Evolutionary conservation across 2,329 filamentous ascomycete species (phyloP).

Genomic region (Camillea tinctor): DNA sequence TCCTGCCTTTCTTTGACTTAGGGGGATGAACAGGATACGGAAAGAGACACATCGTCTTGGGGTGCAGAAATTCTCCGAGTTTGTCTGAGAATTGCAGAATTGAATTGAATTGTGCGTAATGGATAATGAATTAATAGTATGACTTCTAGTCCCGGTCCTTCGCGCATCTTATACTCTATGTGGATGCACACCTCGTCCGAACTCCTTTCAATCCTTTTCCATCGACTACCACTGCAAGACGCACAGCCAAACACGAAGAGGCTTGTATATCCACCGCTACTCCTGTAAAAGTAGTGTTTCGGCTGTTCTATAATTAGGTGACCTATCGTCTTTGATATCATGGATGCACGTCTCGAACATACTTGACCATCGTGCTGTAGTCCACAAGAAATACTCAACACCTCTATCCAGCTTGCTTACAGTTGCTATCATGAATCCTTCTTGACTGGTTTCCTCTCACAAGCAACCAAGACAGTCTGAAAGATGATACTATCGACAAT

Average conservation of each 20-base stretch:
- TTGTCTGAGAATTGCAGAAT: conserved; percentile 3
- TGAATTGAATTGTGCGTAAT: background rate
- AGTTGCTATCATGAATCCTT: background rate
- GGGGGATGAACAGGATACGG: conserved; percentile 5
- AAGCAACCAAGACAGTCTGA: too few species aligned
- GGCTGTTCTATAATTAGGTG: background rate
- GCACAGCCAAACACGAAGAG: background rate
- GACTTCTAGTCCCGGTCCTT: background rate
- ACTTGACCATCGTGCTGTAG: background rate
- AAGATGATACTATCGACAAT: background rate
- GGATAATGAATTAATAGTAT: background rate
- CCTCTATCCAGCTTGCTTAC: background rate
- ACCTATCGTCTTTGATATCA: background rate
- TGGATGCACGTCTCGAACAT: background rate
- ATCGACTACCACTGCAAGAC: background rate
- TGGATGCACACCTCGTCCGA: background rate
- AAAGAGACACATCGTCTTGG: conserved; percentile 18
- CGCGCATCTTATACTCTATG: background rate
- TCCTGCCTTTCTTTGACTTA: conserved; percentile 7
- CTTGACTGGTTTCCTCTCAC: background rate
- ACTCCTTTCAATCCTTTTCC: background rate
- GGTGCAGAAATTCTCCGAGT: background rate
- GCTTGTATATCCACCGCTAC: background rate
- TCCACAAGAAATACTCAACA: background rate
- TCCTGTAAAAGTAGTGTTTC: background rate